Base-by-base conservation (phyloP, 768 basidiomycete genomes). In the Phylloporus sp. region DNA sequence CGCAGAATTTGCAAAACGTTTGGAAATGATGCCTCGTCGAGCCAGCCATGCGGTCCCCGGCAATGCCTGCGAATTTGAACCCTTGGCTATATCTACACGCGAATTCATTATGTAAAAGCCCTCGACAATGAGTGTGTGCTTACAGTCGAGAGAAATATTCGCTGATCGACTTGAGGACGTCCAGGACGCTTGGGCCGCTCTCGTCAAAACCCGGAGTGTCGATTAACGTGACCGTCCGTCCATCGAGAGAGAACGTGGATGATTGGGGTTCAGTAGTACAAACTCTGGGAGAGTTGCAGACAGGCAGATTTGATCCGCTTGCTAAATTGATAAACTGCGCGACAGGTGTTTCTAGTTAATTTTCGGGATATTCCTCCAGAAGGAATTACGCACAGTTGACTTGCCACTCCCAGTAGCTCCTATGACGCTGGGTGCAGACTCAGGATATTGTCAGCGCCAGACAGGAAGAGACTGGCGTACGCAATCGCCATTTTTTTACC, bases 171-270 rank as follows among this genome's bases (percentile, higher is more conserved):
- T 67, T 72, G 22, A 81, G 64, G 5, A 81, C 70, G 13, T 74
- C 72, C 0, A 73, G 67, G 38, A 80, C 78, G 50, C 68, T 75
- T 36, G 64, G 69, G n/a, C 32, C 34, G 4, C 76, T 73, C 53
- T 81, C 79, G 53, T 81, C 79, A 51, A 82, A 82, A 5, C 81
- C 81, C 2, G 81, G 81, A 0, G 80, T 83, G 57, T 84, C 81
- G 46, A 84, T 75, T 23, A 84, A 64, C 1, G 69, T 74, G 39
- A 82, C 69, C 23, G 47, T 56, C 11, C 64, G 66, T 1, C 75
- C 77, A 44, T 77, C 73, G 3, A 80, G 58, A 20, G 68, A 52
- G 56, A 81, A 78, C 1, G 74, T 55, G 0, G 76, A 66, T 2
- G 70, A 60, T 55, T 76, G 67, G 4, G 82, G 72, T 12, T 62